Base-by-base conservation (phyloP, 129 eudicot species). In the Artemisia argyi region DNA sequence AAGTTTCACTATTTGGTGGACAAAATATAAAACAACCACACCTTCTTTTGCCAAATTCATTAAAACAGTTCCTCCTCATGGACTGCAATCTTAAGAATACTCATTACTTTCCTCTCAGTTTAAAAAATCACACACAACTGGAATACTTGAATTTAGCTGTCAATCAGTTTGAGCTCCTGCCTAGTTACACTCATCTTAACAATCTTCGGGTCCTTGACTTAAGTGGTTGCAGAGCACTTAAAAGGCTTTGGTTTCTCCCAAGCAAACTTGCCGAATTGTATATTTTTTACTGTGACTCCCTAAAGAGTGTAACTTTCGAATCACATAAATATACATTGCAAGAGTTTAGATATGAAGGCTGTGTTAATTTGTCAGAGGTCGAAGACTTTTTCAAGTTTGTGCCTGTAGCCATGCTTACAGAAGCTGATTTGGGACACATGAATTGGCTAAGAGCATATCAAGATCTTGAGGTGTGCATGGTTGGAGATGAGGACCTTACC, bases 311-410 rank as follows among this genome's bases (percentile, higher is more conserved):
- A 32, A 32, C 7, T 32, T 32, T 32, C 1, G 7, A 32, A 0
- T 32, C 1, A 5, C 39, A 32, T 32, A 32, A 32, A 3, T 3
- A 0, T 32, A 32, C 39, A 0, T 32, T 32, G 39, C 39, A 32
- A 32, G 39, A 32, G 39, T 32, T 32, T 32, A 4, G 39, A 5
- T 32, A 32, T 32, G 32, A 75, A 30, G 67, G 73, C 2, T 66
- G 79, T 66, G 15, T 30, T 8, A 66, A 44, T n/a, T 16, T 75
- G 73, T 10, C 7, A 66, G 79, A 75, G 56, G 47, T 75, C 55
- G 73, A 75, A 56, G 73, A 47, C 49, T 66, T 42, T 65, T 51
- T 74, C 20, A 72, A 72, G 48, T 28, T 76, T 52, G 68, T 66
- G 7, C 61, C 68, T 1, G 1, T 76, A 67, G 11, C 68, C 26